Base-by-base conservation (phyloP, 2,329 filamentous ascomycete genomes). In the Graphilbum ipis-grandicollis region DNA sequence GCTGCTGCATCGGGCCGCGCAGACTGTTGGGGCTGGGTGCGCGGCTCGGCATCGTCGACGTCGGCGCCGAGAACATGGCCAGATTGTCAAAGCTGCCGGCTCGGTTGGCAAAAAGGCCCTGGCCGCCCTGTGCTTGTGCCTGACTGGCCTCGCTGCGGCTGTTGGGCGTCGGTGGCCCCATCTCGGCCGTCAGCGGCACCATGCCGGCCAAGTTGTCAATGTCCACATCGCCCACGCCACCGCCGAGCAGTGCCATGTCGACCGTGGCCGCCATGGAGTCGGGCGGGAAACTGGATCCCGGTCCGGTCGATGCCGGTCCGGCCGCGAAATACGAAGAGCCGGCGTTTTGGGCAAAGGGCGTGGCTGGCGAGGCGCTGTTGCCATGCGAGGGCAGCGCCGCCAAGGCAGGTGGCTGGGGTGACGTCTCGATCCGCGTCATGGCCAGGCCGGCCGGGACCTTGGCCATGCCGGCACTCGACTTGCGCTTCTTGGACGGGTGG, bases 371-470 rank as follows among this genome's bases (percentile, higher is more conserved):
- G n/a, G n/a, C n/a, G n/a, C n/a, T n/a, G n/a, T n/a, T n/a, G n/a
- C n/a, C n/a, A 23, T 10, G 10, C 21, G 21, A 23, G 2, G 71
- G 68, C 5, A 68, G 73, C 2, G 63, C 59, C 6, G 43, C 33
- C 3, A 62, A 55, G 9, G 57, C 46, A 13, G 65, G 67, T 3
- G 41, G 37, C 13, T 36, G 30, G 50, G 45, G n/a, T 34, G 55
- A 60, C 2, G 71, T 75, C 46, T 90, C 80, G 26, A 90, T 62
- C 38, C 74, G 74, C 2, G 85, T 93, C 85, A 93, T 93, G 8
- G 77, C 70, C 46, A 93, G 57, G 14, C 71, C 75, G 15, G 69
- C 74, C 1, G 83, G 80, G 13, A 92, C 60, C 52, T 82, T 82
- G 25, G 62, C 56, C 14, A 71, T 69, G 30, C 67, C 41, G 1